Evolutionary conservation across 768 basidiomycete genomes (phyloP), one percentile per base, ranked within the genome.

Genomic region (Tulasnella sp.): DNA sequence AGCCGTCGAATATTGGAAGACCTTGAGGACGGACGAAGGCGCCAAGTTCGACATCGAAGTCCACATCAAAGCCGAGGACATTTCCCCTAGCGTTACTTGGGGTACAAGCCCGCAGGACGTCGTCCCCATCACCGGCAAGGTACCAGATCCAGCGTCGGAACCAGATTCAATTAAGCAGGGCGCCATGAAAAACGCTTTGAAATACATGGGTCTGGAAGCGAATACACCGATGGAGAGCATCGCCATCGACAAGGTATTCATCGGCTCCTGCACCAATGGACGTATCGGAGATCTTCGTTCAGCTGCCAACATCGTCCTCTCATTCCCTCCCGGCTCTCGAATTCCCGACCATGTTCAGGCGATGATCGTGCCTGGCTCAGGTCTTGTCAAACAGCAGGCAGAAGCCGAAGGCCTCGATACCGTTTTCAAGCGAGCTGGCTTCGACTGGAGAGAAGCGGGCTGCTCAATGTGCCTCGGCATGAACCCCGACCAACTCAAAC

Each of bases 401-500:
- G 95, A 97, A 86, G 92, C 91, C 27, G 95, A 97, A 83, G 95
- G 95, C 36, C 87, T 97, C 80, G 94, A 96, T 83, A 88, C 88
- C 77, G 88, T 97, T 82, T 95, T 97, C 88, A 94, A 91, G 84
- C 92, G 93, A 68, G 95, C 95, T 46, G 95, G 95, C 42, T 97
- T 96, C 83, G 95, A 97, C 83, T 97, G 95, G 95, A 90, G 95
- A 75, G 95, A 97, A 85, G 95, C 95, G 42, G 95, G 95, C 44
- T 97, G 95, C 84, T 97, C 95, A 21, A 97, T 97, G 95, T 97
- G 95, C 86, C 85, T 97, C 82, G 95, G 95, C 58, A 97, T 97
- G 95, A 97, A 97, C 85, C 94, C 95, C 18, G 95, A 97, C 85
- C 94, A 96, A 83, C 87, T 97, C 74, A 88, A 89, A 24, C 94